Conservation (phyloP, 345 rosid genomes). For the Moricandia moricandioides region DNA sequence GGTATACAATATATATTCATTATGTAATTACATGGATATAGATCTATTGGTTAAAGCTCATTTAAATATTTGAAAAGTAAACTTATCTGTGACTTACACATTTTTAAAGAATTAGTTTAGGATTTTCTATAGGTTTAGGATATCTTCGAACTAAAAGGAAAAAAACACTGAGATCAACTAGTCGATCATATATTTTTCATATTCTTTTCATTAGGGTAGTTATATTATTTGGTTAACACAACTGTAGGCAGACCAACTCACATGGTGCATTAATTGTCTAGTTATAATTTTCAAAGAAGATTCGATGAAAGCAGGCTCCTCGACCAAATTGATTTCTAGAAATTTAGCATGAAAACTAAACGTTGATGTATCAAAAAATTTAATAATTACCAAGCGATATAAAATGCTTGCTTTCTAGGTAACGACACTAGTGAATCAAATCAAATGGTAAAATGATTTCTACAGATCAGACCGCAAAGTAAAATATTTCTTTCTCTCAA, state of each 20-base stretch:
- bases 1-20: too few relatives aligned
- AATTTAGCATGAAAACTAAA: neutral
- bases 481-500: neutral
- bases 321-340: slow-evolving; percentile 34
- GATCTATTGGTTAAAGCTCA: too few relatives aligned
- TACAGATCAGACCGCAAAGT: neutral
- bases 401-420: neutral
- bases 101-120: too few relatives aligned
- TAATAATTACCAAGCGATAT: neutral
- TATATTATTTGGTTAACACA: slow-evolving; percentile 22
- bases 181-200: neutral
- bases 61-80: too few relatives aligned
- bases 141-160: too few relatives aligned
- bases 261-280: slow-evolving; percentile 27
- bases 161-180: neutral
- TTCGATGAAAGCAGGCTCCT: slow-evolving; percentile 24
- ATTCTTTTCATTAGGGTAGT: neutral
- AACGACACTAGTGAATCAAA: slow-evolving; percentile 4
- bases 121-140: too few relatives aligned
- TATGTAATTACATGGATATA: too few relatives aligned
- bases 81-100: too few relatives aligned
- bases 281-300: slow-evolving; percentile 17
- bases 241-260: slow-evolving; percentile 16
- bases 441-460: slow-evolving; percentile 27
- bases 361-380: neutral